Evolutionary conservation across 2,329 filamentous ascomycete genomes (phyloP).

Genomic region (Ascochyta rabiei): DNA sequence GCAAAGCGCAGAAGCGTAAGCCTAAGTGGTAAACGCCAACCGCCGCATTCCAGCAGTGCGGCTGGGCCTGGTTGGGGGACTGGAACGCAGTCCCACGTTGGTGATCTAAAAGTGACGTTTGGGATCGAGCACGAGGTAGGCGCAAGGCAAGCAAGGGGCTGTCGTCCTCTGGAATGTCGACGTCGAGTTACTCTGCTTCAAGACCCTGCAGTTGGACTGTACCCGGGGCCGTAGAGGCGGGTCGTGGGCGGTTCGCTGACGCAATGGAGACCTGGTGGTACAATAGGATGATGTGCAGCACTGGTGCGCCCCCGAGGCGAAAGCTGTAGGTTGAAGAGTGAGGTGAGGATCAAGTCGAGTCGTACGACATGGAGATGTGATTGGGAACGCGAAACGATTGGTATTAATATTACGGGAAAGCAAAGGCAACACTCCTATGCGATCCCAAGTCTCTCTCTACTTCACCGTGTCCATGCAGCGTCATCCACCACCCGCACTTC

Average conservation of each 20-base stretch:
- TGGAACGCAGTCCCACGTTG: background rate
- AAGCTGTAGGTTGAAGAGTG: too few relatives aligned
- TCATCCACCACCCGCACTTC: slow-evolving; percentile 13
- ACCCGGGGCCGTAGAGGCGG: slow-evolving; percentile 11
- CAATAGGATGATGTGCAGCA: slow-evolving; percentile 1
- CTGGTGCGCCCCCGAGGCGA: background rate
- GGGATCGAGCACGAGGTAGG: background rate
- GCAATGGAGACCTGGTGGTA: background rate
- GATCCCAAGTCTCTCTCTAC: slow-evolving; percentile 17
- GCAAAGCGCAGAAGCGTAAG: too few relatives aligned
- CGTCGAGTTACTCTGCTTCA: background rate
- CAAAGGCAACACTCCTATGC: slow-evolving; percentile 21
- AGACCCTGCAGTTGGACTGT: slow-evolving; percentile 8
- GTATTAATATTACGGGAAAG: slow-evolving; percentile 39
- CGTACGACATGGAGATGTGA: background rate
- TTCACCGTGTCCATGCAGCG: slow-evolving; percentile 14
- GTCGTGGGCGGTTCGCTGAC: background rate
- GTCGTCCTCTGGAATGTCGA: background rate
- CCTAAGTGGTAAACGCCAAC: too few relatives aligned
- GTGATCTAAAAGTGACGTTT: background rate
- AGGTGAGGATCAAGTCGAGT: background rate
- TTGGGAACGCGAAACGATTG: slow-evolving; percentile 9
- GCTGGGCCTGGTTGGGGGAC: too few relatives aligned
- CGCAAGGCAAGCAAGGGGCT: background rate
- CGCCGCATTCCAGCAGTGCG: too few relatives aligned